Conservation (phyloP, 129 eudicot species). For the Centaurea solstitialis region DNA sequence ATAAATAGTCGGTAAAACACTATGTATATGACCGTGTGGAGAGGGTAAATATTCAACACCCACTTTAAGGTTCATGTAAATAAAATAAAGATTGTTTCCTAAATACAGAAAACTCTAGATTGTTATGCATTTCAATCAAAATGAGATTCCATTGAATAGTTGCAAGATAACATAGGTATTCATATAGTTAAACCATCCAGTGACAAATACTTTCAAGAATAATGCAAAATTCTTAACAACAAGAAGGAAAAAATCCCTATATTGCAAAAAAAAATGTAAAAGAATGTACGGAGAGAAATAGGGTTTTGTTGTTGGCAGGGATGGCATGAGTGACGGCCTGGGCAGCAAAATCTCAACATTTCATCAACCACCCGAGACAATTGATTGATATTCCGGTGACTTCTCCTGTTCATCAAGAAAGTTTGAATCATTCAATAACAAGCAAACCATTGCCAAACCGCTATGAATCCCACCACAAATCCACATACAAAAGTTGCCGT, state of each 20-base stretch:
- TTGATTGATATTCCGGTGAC: too few relatives aligned
- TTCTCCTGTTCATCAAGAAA: too few relatives aligned
- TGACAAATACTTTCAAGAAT: not conserved
- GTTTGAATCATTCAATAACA: too few relatives aligned
- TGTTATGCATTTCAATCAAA: not conserved
- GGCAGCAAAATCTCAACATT: constrained; percentile 85
- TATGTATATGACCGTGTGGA: too few relatives aligned
- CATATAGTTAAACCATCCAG: not conserved
- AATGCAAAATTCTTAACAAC: not conserved
- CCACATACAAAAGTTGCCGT: too few relatives aligned
- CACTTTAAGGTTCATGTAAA: not conserved
- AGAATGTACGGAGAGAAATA: constrained; percentile 29
- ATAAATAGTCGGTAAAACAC: too few relatives aligned
- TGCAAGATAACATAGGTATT: not conserved
- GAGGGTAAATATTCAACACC: not conserved
- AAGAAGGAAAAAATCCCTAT: not conserved
- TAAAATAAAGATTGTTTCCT: not conserved
- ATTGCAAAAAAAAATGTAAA: not conserved
- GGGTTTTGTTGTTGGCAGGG: constrained; percentile 37
- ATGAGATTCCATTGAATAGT: not conserved
- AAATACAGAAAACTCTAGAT: not conserved
- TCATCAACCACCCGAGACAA: constrained; percentile 7
- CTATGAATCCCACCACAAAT: too few relatives aligned
- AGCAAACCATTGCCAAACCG: too few relatives aligned
- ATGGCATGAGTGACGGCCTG: constrained; percentile 67